Evolutionary conservation across 1,139 yeast genomes (phyloP).

Genomic region (Hansenula anomala): DNA sequence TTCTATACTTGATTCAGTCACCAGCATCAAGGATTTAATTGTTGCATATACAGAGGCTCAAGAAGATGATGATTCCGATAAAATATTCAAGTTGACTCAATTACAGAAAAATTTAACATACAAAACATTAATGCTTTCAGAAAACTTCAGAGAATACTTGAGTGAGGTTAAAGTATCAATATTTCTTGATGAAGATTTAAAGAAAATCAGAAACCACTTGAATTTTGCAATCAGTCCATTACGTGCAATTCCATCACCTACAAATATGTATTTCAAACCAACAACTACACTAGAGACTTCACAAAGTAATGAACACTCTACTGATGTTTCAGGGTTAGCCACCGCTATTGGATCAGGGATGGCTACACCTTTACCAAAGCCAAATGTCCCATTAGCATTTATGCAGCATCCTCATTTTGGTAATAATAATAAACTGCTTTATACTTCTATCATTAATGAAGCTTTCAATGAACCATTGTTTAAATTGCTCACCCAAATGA

Average conservation of each 20-base stretch:
- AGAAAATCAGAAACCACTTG: conserved; percentile 34
- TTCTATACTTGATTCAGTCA: conserved; percentile 20
- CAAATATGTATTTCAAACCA: conserved; percentile 13
- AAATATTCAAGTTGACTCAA: conserved; percentile 14
- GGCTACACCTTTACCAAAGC: conserved; percentile 23
- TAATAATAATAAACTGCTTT: conserved; percentile 8
- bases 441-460: conserved; percentile 26
- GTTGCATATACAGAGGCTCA: conserved; percentile 16
- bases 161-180: conserved; percentile 36
- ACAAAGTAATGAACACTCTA: conserved; percentile 3
- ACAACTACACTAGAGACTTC: conserved; percentile 1
- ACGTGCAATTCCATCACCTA: conserved; percentile 34
- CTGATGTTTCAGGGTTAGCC: conserved; percentile 1
- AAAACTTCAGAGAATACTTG: conserved; percentile 37
- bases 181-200: conserved; percentile 28
- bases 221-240: conserved; percentile 36
- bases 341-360: conserved; percentile 17
- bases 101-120: conserved; percentile 27
- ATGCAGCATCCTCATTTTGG: not conserved
- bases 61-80: conserved; percentile 15
- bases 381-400: conserved; percentile 8
- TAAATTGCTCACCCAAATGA: conserved; percentile 26
- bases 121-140: conserved; percentile 31
- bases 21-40: conserved; percentile 23
- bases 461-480: conserved; percentile 26